Evolutionary conservation across 2,329 filamentous ascomycete genomes (phyloP).

Genomic region (Tolypocladium paradoxum): DNA sequence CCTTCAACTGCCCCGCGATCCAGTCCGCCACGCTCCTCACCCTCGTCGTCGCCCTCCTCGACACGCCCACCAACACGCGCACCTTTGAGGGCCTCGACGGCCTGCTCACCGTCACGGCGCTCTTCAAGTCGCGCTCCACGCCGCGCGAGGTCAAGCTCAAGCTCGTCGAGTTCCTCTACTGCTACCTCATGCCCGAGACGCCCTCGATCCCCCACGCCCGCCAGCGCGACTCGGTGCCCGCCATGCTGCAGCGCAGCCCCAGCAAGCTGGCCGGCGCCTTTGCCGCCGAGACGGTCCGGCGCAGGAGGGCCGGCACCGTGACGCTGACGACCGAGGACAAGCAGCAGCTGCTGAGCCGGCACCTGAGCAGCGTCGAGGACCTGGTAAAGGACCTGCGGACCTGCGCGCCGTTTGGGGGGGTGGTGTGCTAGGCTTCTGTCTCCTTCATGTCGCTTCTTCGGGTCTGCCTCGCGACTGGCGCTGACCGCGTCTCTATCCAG

Average conservation of each 20-base stretch:
- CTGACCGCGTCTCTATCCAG: not conserved
- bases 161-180: slow-evolving; percentile 95
- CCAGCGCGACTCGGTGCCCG: slow-evolving; percentile 32
- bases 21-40: slow-evolving; percentile 85
- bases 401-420: slow-evolving; percentile 62
- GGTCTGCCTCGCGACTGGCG: not conserved
- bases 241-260: slow-evolving; percentile 53
- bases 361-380: slow-evolving; percentile 74
- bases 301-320: slow-evolving; percentile 20
- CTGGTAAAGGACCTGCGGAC: slow-evolving; percentile 75
- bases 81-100: slow-evolving; percentile 89
- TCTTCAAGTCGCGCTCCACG: slow-evolving; percentile 84
- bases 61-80: slow-evolving; percentile 77
- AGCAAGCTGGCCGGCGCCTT: slow-evolving; percentile 56
- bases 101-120: slow-evolving; percentile 77
- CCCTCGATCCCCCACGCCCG: slow-evolving; percentile 43
- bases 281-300: slow-evolving; percentile 17
- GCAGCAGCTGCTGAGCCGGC: slow-evolving; percentile 63
- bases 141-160: slow-evolving; percentile 86
- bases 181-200: slow-evolving; percentile 93
- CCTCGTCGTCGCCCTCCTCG: slow-evolving; percentile 79
- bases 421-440: slow-evolving; percentile 28
- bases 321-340: slow-evolving; percentile 72
- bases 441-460: not conserved
- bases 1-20: slow-evolving; percentile 81